These are phyloP conservation scores for Tylopilus sp. DNA, from an alignment of 768 basidiomycete genomes.

Conservation along the genomic window DNA sequence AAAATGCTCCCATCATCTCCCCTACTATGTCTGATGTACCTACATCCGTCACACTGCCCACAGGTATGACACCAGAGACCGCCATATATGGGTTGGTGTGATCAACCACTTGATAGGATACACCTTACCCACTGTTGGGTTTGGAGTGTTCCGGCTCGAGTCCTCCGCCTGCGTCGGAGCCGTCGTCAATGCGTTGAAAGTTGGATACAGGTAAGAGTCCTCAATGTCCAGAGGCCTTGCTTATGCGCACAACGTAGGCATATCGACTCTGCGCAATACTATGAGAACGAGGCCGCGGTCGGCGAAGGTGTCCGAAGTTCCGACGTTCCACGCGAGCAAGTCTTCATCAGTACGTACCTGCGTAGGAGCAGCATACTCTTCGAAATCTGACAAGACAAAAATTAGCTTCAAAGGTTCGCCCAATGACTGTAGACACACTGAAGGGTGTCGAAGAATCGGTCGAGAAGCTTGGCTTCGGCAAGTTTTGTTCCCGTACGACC, in stretches of 20 bases:
- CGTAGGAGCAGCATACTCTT: neutral
- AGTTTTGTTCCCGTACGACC: neutral
- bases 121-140: slow-evolving; percentile 26
- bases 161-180: slow-evolving; percentile 6
- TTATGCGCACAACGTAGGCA: slow-evolving; percentile 13
- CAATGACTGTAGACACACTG: neutral
- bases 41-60: slow-evolving; percentile 5
- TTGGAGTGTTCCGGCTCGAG: slow-evolving; percentile 22
- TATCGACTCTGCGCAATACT: slow-evolving; percentile 25
- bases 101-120: slow-evolving; percentile 11
- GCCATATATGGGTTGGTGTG: neutral
- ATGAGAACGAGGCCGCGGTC: slow-evolving; percentile 26
- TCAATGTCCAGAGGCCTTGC: neutral
- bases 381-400: neutral
- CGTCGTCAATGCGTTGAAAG: slow-evolving; percentile 20
- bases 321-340: slow-evolving; percentile 24
- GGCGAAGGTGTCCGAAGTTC: slow-evolving; percentile 24
- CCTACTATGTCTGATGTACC: slow-evolving; percentile 9
- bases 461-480: slow-evolving; percentile 19
- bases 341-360: slow-evolving; percentile 29
- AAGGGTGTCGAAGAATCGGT: slow-evolving; percentile 21
- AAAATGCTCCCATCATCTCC: neutral
- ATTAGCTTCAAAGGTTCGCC: slow-evolving; percentile 23
- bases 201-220: slow-evolving; percentile 25
- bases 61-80: slow-evolving; percentile 2